Percentiles rank a stretch among this genome's conserved stretches.
Conservation (phyloP, 176 grass and related monocot genomes). For the Avena atlantica region DNA sequence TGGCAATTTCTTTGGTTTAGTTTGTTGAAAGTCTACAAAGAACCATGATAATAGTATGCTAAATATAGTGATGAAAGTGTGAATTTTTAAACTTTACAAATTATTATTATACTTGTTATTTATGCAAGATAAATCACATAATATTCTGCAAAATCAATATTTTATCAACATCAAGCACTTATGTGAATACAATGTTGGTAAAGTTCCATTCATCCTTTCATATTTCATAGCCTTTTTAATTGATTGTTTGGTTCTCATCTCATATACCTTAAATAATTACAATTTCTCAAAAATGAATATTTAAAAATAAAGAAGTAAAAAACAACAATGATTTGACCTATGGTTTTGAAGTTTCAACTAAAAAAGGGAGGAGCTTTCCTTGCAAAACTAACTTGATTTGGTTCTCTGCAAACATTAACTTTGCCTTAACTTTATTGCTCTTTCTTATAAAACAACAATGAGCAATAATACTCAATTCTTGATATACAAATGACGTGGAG, state of each 20-base stretch:
- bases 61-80: neutral
- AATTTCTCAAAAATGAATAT: neutral
- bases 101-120: neutral
- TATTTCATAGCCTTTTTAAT: neutral
- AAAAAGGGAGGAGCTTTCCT: neutral
- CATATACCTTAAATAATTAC: neutral
- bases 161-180: neutral
- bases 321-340: neutral
- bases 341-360: constrained; percentile 25
- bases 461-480: no score
- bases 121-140: neutral
- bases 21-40: no score
- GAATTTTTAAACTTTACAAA: neutral
- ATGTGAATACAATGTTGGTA: neutral
- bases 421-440: no score
- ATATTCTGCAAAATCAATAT: neutral
- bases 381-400: neutral
- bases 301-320: neutral
- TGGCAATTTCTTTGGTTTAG: no score
- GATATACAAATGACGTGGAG: no score
- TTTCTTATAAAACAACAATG: no score
- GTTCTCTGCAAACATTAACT: no score
- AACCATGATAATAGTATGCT: neutral
- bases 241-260: neutral
- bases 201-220: neutral